Percentiles rank a stretch among this genome's conserved stretches.
Conservation (phyloP, 148 eudicot genomes). For the Chenopodium quinoa region DNA sequence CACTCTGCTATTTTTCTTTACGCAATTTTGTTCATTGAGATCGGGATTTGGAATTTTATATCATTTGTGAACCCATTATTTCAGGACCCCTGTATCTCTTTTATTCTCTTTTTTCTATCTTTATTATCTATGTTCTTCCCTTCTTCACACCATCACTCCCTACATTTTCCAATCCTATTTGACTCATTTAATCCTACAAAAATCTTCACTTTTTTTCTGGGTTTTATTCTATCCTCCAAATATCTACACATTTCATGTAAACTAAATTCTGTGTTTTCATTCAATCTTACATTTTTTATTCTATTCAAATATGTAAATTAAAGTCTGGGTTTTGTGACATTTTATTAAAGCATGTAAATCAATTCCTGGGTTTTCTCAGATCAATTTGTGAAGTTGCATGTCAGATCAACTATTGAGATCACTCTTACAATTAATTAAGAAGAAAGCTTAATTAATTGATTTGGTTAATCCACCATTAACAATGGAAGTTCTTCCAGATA, state of each 20-base stretch:
- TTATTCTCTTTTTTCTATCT: too few relatives aligned
- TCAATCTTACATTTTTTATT: background rate
- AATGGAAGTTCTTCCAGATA: constrained; percentile 27
- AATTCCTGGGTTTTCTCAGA: too few relatives aligned
- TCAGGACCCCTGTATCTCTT: too few relatives aligned
- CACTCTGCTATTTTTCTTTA: too few relatives aligned
- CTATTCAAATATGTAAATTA: background rate
- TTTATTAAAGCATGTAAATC: background rate
- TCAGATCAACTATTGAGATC: background rate
- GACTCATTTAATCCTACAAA: too few relatives aligned
- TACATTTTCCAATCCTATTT: too few relatives aligned
- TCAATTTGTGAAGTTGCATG: background rate
- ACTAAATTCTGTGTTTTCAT: background rate
- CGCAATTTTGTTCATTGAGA: too few relatives aligned
- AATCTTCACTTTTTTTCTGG: background rate
- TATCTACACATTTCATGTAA: background rate
- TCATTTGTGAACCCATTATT: too few relatives aligned
- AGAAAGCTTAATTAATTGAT: background rate
- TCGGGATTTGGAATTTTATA: too few relatives aligned
- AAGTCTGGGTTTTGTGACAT: background rate
- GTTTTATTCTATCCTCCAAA: background rate
- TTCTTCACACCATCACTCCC: background rate
- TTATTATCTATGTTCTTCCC: too few relatives aligned
- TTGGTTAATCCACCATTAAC: background rate
- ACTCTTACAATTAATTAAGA: background rate